Evolutionary conservation across 306 rosid genomes (phyloP).

Genomic region (Arachis stenosperma): DNA sequence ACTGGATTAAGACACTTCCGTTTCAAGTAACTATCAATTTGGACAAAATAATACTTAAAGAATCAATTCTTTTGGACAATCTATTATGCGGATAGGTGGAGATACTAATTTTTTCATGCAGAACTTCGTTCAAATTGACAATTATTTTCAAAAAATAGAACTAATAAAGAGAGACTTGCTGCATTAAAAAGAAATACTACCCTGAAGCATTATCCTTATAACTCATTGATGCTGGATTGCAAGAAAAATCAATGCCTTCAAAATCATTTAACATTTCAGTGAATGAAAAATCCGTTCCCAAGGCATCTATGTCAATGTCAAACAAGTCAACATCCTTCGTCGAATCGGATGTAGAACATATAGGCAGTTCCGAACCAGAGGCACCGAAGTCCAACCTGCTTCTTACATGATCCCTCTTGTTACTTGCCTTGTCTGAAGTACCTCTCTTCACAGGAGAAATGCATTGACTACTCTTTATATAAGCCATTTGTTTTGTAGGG

Average conservation of each 20-base stretch:
- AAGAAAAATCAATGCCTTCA: conserved; percentile 60
- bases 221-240: conserved; percentile 45
- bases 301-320: conserved; percentile 64
- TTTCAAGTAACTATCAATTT: no score
- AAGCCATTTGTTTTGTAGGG: conserved; percentile 67
- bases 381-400: conserved; percentile 76
- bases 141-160: no score
- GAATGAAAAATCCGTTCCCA: conserved; percentile 70
- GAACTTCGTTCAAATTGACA: no score
- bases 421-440: conserved; percentile 46
- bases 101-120: no score
- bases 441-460: conserved; percentile 61
- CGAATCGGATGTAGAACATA: conserved; percentile 58
- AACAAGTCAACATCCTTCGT: conserved; percentile 54
- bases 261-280: conserved; percentile 66
- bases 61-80: no score
- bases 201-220: conserved; percentile 51
- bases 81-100: no score
- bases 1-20: background rate
- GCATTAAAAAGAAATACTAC: conserved; percentile 49
- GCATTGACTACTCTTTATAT: conserved; percentile 68
- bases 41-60: no score
- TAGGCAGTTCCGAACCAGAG: conserved; percentile 46
- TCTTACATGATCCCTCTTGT: conserved; percentile 66
- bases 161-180: background rate